These are phyloP conservation scores for Globisporangium abappressorium DNA, from an alignment of 352 stramenopile species.

Conservation along the genomic window DNA sequence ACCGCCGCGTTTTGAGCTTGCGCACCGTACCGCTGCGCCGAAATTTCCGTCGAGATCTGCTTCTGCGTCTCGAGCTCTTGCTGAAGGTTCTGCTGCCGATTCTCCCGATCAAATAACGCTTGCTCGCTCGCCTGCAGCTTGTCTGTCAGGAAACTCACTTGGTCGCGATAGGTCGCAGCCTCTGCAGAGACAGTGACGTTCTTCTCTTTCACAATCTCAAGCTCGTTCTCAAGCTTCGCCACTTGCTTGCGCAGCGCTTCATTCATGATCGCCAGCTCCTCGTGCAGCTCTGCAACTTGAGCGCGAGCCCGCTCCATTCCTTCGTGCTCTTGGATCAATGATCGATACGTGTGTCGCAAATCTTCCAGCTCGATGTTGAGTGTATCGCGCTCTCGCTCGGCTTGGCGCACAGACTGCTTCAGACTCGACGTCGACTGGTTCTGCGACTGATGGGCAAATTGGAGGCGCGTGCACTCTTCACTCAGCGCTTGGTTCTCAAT, in stretches of 20 bases:
- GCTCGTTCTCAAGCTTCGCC: conserved; percentile 51
- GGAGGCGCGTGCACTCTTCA: conserved; percentile 68
- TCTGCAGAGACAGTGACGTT: conserved; percentile 55
- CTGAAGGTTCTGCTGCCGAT: conserved; percentile 23
- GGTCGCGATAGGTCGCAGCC: conserved; percentile 61
- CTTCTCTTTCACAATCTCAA: conserved; percentile 48
- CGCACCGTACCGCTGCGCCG: conserved; percentile 67
- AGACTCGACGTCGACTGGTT: conserved; percentile 51
- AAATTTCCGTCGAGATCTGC: conserved; percentile 74
- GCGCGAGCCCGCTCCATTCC: conserved; percentile 54
- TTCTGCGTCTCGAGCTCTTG: conserved; percentile 62
- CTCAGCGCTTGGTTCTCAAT: conserved; percentile 84
- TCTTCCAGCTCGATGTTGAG: conserved; percentile 79
- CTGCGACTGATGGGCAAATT: conserved; percentile 48
- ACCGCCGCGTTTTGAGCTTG: conserved; percentile 74
- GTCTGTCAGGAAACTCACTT: conserved; percentile 77
- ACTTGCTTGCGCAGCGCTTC: conserved; percentile 67
- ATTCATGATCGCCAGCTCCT: conserved; percentile 63
- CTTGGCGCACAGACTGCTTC: conserved; percentile 53
- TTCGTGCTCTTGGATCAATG: conserved; percentile 71
- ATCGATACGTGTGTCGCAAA: conserved; percentile 65
- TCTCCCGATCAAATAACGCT: conserved; percentile 27
- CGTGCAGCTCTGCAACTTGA: conserved; percentile 51
- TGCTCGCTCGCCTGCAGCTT: conserved; percentile 61
- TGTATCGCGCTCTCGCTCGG: conserved; percentile 64